phyloP scores from a whole-genome alignment of 164 flowering plant species.

The Vitis cinerea region DNA sequence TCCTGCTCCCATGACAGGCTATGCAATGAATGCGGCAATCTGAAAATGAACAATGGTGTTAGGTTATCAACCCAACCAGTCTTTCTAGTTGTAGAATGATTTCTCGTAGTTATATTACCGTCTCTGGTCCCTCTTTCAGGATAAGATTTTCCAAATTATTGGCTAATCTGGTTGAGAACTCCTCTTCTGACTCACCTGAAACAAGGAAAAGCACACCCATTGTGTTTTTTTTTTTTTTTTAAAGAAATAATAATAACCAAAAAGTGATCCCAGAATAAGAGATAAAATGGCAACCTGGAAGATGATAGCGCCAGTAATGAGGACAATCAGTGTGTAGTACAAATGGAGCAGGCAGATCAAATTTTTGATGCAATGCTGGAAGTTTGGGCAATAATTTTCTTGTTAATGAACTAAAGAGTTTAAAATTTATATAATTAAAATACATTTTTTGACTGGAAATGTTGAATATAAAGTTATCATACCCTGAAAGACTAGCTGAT shows the following conservation, averaged over 20 bases:
- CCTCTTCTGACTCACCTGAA: slow-evolving; percentile 94
- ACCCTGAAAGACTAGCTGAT: slow-evolving; percentile 98
- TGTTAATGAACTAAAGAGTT: slow-evolving; percentile 8
- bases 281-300: slow-evolving; percentile 58
- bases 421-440: neutral
- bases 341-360: slow-evolving; percentile 93
- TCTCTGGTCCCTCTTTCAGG: slow-evolving; percentile 95
- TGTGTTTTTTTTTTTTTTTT: neutral
- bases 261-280: neutral
- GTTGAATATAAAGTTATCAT: slow-evolving; percentile 3
- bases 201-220: slow-evolving; percentile 6
- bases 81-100: neutral
- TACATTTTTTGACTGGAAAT: neutral
- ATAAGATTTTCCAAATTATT: slow-evolving; percentile 87
- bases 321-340: slow-evolving; percentile 97
- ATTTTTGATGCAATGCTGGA: slow-evolving; percentile 88
- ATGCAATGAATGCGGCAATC: slow-evolving; percentile 99
- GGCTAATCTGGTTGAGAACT: slow-evolving; percentile 88
- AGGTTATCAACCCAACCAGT: slow-evolving; percentile 2
- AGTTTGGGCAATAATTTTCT: slow-evolving; percentile 43
- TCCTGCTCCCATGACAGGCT: slow-evolving; percentile 99
- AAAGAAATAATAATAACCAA: neutral
- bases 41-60: slow-evolving; percentile 23
- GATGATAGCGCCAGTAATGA: slow-evolving; percentile 95
- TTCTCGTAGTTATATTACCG: slow-evolving; percentile 42